phyloP scores from a whole-genome alignment of 2,329 filamentous ascomycete genomes.

The Claviceps sp. region DNA sequence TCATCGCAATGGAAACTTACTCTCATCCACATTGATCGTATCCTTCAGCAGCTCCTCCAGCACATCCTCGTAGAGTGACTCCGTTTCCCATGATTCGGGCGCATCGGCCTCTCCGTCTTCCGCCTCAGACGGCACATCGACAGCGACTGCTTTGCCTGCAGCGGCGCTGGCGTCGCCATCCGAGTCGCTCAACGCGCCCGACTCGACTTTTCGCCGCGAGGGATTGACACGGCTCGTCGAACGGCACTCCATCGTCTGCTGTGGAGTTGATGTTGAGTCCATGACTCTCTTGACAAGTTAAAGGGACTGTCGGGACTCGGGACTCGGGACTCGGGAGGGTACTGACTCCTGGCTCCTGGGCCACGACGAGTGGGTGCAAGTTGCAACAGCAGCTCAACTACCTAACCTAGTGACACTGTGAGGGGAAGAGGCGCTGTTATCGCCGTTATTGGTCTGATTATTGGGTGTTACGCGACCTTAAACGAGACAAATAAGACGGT shows the following conservation, averaged over 20 bases:
- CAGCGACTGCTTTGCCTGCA: conserved; percentile 23
- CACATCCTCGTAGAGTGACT: conserved; percentile 50
- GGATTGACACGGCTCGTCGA: conserved; percentile 17
- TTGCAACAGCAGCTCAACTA: too few species aligned
- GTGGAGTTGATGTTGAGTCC: background rate
- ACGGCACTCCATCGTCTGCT: conserved; percentile 10
- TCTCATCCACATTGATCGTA: conserved; percentile 25
- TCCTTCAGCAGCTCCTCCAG: conserved; percentile 46
- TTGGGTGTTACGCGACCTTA: too few species aligned
- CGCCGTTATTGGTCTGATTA: too few species aligned
- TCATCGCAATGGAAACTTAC: background rate
- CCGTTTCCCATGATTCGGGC: conserved; percentile 46
- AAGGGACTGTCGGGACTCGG: background rate
- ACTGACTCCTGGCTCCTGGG: too few species aligned
- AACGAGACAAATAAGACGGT: too few species aligned
- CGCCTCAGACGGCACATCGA: conserved; percentile 28
- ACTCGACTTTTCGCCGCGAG: conserved; percentile 19
- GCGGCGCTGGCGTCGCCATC: conserved; percentile 21
- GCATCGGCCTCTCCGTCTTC: conserved; percentile 39
- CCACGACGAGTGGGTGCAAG: too few species aligned
- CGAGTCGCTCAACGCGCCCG: conserved; percentile 22
- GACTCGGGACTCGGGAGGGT: background rate
- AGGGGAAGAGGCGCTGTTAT: too few species aligned
- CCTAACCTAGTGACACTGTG: too few species aligned
- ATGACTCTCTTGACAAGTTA: background rate